Percentiles rank a stretch among this genome's conserved stretches.
These are phyloP conservation scores for Phytophthora cajani DNA, from an alignment of 352 stramenopile species.

Conservation along the genomic window DNA sequence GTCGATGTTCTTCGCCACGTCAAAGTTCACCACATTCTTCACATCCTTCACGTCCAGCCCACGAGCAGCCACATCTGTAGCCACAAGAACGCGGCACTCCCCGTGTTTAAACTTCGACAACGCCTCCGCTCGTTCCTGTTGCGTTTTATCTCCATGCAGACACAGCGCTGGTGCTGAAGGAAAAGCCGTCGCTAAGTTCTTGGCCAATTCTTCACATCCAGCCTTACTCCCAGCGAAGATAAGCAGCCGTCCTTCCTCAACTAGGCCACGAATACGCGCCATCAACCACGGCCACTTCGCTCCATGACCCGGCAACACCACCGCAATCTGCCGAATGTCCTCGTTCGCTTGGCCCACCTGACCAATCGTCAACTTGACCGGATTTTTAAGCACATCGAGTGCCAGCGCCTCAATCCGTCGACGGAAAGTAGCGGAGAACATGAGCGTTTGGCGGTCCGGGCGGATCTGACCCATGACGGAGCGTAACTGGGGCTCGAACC, in stretches of 20 bases:
- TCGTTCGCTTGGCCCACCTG: constrained; percentile 88
- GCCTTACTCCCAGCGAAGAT: constrained; percentile 89
- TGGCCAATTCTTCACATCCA: constrained; percentile 85
- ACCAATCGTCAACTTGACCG: constrained; percentile 86
- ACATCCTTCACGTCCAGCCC: constrained; percentile 91
- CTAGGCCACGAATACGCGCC: constrained; percentile 58
- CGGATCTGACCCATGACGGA: constrained; percentile 87
- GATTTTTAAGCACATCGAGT: constrained; percentile 80
- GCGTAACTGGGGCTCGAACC: constrained; percentile 83
- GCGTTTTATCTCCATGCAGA: constrained; percentile 85
- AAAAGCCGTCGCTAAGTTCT: constrained; percentile 56
- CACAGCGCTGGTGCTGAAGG: constrained; percentile 35
- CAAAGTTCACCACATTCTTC: constrained; percentile 92
- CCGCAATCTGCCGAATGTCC: constrained; percentile 85
- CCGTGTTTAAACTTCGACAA: constrained; percentile 71
- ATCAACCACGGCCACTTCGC: constrained; percentile 91
- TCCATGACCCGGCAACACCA: constrained; percentile 76
- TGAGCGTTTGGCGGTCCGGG: constrained; percentile 85
- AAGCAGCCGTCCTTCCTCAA: constrained; percentile 77
- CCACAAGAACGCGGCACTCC: constrained; percentile 75
- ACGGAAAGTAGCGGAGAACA: constrained; percentile 90
- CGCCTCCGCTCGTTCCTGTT: constrained; percentile 76
- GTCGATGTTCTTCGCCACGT: constrained; percentile 93
- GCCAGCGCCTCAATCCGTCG: constrained; percentile 74
- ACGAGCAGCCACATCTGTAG: constrained; percentile 88